phyloP scores from a whole-genome alignment of 768 basidiomycete genomes.

The Porphyrellus cyaneotinctus region DNA sequence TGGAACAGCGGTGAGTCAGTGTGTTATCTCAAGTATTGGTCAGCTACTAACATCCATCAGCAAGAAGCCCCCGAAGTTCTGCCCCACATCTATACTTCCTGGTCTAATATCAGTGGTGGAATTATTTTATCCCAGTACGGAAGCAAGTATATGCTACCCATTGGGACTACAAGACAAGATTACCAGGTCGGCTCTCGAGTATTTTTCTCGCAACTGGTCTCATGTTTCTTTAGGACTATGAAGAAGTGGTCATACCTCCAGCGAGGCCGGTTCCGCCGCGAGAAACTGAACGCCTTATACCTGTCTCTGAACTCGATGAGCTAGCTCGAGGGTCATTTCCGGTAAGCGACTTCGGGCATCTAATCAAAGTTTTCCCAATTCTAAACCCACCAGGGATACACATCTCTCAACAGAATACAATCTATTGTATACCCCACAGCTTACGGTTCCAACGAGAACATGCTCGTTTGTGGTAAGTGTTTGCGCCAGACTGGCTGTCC shows the following conservation, averaged over 20 bases:
- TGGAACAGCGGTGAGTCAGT: conserved; percentile 44
- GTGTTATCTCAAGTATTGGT: background rate
- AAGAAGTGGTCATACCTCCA: conserved; percentile 89
- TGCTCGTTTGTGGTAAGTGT: conserved; percentile 57
- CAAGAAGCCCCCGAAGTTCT: conserved; percentile 55
- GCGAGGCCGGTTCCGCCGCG: conserved; percentile 73
- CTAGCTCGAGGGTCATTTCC: conserved; percentile 81
- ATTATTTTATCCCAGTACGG: conserved; percentile 64
- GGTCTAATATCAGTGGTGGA: conserved; percentile 53
- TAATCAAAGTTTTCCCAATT: background rate
- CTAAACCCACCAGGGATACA: conserved; percentile 61
- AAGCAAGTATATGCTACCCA: conserved; percentile 73
- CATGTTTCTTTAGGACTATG: conserved; percentile 56
- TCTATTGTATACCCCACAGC: conserved; percentile 93
- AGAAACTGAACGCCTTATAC: conserved; percentile 63
- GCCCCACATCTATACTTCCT: conserved; percentile 87
- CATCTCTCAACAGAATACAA: conserved; percentile 87
- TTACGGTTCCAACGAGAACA: conserved; percentile 93
- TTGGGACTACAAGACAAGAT: conserved; percentile 69
- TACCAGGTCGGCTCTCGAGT: conserved; percentile 50
- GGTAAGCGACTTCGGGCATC: conserved; percentile 39
- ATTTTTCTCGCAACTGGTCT: conserved; percentile 1
- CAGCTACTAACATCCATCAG: conserved; percentile 31
- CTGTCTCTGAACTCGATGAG: conserved; percentile 68
- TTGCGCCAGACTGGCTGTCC: background rate